Conservation (phyloP, 2,329 filamentous ascomycete species). For the Xylaria sp. region DNA sequence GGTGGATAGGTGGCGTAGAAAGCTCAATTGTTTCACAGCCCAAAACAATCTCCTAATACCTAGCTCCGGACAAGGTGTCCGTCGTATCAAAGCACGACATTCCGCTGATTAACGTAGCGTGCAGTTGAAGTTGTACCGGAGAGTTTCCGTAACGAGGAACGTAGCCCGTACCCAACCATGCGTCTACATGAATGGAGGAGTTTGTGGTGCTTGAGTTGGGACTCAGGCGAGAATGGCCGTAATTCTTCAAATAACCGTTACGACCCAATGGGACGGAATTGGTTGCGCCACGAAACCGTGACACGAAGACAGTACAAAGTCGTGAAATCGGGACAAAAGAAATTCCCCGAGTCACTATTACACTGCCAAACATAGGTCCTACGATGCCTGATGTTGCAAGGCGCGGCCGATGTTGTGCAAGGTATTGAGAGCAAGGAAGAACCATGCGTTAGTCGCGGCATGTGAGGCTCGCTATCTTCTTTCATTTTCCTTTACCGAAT, state of each 20-base stretch:
- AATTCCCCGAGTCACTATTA: conserved; percentile 40
- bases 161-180: conserved; percentile 32
- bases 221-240: conserved; percentile 36
- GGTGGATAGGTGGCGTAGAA: conserved; percentile 26
- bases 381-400: conserved; percentile 31
- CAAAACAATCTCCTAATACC: conserved; percentile 21
- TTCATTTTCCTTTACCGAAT: conserved; percentile 22
- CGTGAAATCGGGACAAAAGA: conserved; percentile 36
- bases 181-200: conserved; percentile 22
- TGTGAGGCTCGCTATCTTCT: conserved; percentile 30
- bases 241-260: conserved; percentile 39
- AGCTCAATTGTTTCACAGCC: conserved; percentile 30
- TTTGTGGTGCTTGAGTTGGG: conserved; percentile 27
- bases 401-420: conserved; percentile 36
- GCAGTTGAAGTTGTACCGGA: conserved; percentile 16
- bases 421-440: conserved; percentile 31
- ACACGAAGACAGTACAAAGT: conserved; percentile 24
- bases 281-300: conserved; percentile 32
- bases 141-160: conserved; percentile 26
- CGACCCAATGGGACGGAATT: conserved; percentile 38
- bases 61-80: conserved; percentile 26
- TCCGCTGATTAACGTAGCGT: conserved; percentile 27
- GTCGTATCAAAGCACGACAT: conserved; percentile 30
- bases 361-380: conserved; percentile 31
- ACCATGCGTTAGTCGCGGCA: conserved; percentile 36